Percentiles rank a stretch among this genome's conserved stretches.
Evolutionary conservation across 192 early-diverging fungal genomes (phyloP).

Genomic region (Backusella liffmaniae): DNA sequence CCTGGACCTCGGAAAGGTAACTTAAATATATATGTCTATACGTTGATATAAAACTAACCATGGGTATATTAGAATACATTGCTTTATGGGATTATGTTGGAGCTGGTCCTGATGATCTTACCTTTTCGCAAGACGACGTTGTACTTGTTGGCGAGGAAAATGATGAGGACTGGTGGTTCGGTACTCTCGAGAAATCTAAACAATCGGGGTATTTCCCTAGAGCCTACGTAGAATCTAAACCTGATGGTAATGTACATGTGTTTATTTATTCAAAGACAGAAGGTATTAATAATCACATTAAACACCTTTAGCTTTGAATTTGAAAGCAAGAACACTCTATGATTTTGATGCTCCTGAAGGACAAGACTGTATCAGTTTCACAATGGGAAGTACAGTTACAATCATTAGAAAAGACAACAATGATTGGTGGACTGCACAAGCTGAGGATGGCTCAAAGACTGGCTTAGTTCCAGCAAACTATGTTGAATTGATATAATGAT

Average conservation of each 20-base stretch:
- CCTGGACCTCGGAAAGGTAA: conserved; percentile 14
- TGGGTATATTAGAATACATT: conserved; percentile 11
- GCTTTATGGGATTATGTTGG: conserved; percentile 46
- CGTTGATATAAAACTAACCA: neutral
- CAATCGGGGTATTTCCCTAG: conserved; percentile 50
- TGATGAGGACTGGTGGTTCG: conserved; percentile 50
- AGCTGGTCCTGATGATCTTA: conserved; percentile 38
- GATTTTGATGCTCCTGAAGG: conserved; percentile 40
- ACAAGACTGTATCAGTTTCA: conserved; percentile 61
- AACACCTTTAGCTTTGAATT: neutral
- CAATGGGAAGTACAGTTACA: conserved; percentile 58
- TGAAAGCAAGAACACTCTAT: conserved; percentile 26
- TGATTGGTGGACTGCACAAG: conserved; percentile 50
- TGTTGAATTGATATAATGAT: conserved; percentile 40
- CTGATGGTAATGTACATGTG: conserved; percentile 11
- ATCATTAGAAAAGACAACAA: conserved; percentile 52
- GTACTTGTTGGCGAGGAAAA: conserved; percentile 33
- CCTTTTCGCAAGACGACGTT: conserved; percentile 40
- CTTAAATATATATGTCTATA: neutral
- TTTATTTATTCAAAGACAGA: neutral
- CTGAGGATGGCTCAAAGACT: conserved; percentile 24
- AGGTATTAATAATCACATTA: neutral
- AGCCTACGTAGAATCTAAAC: conserved; percentile 44
- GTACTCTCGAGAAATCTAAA: conserved; percentile 33
- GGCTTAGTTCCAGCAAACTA: conserved; percentile 52